Base-by-base conservation (phyloP, 306 rosid species). In the Dryas octopetala region DNA sequence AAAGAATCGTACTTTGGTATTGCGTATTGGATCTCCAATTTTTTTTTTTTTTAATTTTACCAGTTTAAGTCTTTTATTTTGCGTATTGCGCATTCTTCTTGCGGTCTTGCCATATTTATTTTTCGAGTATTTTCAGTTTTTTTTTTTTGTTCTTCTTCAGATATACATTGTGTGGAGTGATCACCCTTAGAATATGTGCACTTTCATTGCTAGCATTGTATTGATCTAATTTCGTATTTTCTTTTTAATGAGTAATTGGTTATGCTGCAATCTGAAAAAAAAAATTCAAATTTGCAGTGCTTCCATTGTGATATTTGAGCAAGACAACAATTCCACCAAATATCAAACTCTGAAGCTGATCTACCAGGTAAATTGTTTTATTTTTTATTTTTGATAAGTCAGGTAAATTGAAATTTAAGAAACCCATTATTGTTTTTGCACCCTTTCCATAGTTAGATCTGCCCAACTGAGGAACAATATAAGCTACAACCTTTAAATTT, bases 251-350 rank as follows among this genome's bases (percentile, higher is more conserved):
- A 5, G 16, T 6, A 13, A 17, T 62, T 16, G 7, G 17, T 62
- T 68, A 9, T 5, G 45, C 43, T 40, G 74, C 50, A 38, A 77
- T 23, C 52, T 48, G 7, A 7, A 10, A 7, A 10, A 50, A 5
- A 70, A 50, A 62, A 19, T 19, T 69, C 12, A 12, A 68, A 58
- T n/a, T 71, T 15, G 65, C 76, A 70, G 76, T 58, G 26, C 68
- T 60, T 77, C 15, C 45, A 5, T 57, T 68, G 69, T 40, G 32
- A 48, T 28, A 16, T 16, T 16, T 57, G 73, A 43, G 61, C 40
- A 46, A 50, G 8, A 8, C 11, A 44, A 53, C 38, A 26, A 23
- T 52, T 26, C 41, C 9, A 26, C 41, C 61, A 59, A 47, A 16
- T 60, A 58, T 59, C 13, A 68, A 23, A 46, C 14, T 46, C 16